phyloP scores from a whole-genome alignment of 2,329 filamentous ascomycete genomes.

The Aspergillus nomiae region DNA sequence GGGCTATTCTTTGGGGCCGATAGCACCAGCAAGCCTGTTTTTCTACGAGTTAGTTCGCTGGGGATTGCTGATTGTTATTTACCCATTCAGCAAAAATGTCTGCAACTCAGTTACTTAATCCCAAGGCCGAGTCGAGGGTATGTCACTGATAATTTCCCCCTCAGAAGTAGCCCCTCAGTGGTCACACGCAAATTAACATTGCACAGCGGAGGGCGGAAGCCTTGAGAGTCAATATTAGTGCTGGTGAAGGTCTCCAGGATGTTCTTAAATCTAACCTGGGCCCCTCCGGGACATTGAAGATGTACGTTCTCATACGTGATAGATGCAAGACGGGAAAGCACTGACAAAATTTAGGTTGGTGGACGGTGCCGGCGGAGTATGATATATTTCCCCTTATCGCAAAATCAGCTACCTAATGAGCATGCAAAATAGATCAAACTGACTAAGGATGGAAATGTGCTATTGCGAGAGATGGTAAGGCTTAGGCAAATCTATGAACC shows the following conservation, averaged over 20 bases:
- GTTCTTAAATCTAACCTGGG: slow-evolving; percentile 96
- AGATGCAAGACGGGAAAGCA: slow-evolving; percentile 11
- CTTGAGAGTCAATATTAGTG: slow-evolving; percentile 93
- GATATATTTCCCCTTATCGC: slow-evolving; percentile 24
- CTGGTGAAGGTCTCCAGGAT: slow-evolving; percentile 89
- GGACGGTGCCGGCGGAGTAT: slow-evolving; percentile 62
- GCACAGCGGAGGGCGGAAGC: slow-evolving; percentile 90
- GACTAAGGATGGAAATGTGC: slow-evolving; percentile 96
- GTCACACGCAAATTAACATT: slow-evolving; percentile 46
- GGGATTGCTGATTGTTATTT: slow-evolving; percentile 28
- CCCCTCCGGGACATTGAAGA: slow-evolving; percentile 92
- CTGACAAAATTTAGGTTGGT: slow-evolving; percentile 55
- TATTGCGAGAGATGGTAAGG: slow-evolving; percentile 66
- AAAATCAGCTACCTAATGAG: slow-evolving; percentile 20
- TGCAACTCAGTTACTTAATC: slow-evolving; percentile 96
- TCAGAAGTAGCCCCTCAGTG: slow-evolving; percentile 35
- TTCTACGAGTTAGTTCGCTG: slow-evolving; percentile 25
- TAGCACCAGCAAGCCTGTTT: slow-evolving; percentile 26
- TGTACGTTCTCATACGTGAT: slow-evolving; percentile 56
- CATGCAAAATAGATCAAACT: slow-evolving; percentile 76
- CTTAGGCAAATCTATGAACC: slow-evolving; percentile 7
- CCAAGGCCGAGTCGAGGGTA: slow-evolving; percentile 97
- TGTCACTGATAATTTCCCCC: slow-evolving; percentile 34
- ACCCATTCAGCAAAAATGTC: slow-evolving; percentile 66
- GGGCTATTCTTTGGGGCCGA: slow-evolving; percentile 22